Conservation (phyloP, 2,329 filamentous ascomycete species). For the Aureobasidium leucospermi region DNA sequence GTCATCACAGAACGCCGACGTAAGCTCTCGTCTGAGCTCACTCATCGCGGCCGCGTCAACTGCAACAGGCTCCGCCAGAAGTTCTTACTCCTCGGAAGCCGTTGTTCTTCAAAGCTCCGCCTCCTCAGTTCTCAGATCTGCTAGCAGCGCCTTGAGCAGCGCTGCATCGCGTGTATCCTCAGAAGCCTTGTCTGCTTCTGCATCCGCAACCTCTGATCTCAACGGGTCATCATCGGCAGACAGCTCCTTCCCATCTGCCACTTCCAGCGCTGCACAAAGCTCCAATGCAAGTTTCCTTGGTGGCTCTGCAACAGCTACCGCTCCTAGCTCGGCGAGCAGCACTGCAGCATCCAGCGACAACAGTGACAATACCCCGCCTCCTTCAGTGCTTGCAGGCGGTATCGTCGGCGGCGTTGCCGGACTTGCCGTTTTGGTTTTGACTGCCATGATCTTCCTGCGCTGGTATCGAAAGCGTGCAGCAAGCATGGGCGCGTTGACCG, state of each 20-base stretch:
- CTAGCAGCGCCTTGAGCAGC: not conserved
- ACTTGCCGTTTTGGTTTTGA: constrained; percentile 42
- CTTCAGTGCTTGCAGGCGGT: constrained; percentile 52
- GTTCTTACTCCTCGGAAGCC: constrained; percentile 8
- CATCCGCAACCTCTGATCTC: not conserved
- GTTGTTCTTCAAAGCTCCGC: constrained; percentile 2
- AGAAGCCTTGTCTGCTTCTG: not conserved
- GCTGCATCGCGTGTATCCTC: constrained; percentile 1
- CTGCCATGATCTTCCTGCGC: constrained; percentile 46
- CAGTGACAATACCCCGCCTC: constrained; percentile 31
- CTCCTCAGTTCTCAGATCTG: not conserved
- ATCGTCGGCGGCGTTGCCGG: constrained; percentile 57
- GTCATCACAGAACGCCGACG: not conserved
- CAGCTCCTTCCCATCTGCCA: not conserved
- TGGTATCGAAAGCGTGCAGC: constrained; percentile 39
- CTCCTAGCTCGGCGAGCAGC: constrained; percentile 4
- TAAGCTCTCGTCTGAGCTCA: not conserved
- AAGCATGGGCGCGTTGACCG: constrained; percentile 25
- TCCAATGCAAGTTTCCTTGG: constrained; percentile 7
- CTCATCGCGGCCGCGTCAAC: not conserved
- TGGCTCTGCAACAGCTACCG: not conserved
- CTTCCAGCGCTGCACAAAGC: not conserved
- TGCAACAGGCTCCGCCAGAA: constrained; percentile 11
- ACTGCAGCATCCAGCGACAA: constrained; percentile 8
- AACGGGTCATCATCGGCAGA: not conserved